These are phyloP conservation scores for Sporothrix curviconia DNA, from an alignment of 2,329 filamentous ascomycete genomes.

Conservation along the genomic window DNA sequence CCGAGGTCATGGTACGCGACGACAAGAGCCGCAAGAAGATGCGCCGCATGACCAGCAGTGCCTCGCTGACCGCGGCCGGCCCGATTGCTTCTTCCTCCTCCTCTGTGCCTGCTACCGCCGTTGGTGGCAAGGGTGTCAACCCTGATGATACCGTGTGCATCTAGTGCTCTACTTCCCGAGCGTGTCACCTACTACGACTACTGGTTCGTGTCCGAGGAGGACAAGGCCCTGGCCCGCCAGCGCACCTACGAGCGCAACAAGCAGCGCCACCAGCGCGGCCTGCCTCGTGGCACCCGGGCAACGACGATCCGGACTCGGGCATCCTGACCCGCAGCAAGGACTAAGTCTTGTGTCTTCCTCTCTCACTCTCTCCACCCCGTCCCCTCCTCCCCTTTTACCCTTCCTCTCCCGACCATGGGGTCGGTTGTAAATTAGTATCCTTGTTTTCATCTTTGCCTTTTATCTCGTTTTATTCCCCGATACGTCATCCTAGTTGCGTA, in stretches of 20 bases:
- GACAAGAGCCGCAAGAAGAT: constrained; percentile 21
- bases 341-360: not conserved
- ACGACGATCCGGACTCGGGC: constrained; percentile 21
- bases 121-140: not conserved
- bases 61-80: not conserved
- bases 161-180: constrained; percentile 23
- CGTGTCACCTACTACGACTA: constrained; percentile 21
- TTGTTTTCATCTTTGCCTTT: not conserved
- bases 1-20: constrained; percentile 22
- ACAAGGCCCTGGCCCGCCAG: constrained; percentile 21
- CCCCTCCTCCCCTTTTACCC: not conserved
- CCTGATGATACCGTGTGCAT: constrained; percentile 19
- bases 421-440: too few species aligned
- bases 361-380: not conserved
- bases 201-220: constrained; percentile 22
- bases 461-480: constrained; percentile 10
- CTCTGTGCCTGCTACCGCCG: not conserved
- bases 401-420: not conserved
- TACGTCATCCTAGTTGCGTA: not conserved
- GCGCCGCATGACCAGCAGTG: constrained; percentile 6
- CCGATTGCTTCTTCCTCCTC: not conserved
- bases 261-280: constrained; percentile 19
- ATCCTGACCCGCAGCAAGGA: constrained; percentile 21
- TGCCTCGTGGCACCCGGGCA: constrained; percentile 20
- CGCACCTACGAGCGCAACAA: constrained; percentile 20